Conservation (phyloP, 768 basidiomycete species). For the Lentinula sp. region DNA sequence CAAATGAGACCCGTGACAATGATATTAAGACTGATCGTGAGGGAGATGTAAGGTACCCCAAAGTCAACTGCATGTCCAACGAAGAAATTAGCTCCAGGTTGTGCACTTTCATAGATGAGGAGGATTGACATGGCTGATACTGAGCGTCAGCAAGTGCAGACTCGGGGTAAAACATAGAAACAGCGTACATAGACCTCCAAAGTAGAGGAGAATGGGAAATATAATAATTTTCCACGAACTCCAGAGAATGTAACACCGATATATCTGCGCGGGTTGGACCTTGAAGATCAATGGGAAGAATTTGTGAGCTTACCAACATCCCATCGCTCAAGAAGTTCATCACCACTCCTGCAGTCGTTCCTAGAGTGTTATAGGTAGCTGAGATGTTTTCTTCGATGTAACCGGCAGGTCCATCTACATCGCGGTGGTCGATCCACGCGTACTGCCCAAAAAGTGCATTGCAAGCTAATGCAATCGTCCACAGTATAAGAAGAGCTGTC, state of each 20-base stretch:
- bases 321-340: conserved; percentile 29
- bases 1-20: conserved; percentile 34
- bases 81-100: conserved; percentile 35
- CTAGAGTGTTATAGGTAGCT: conserved; percentile 24
- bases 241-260: conserved; percentile 32
- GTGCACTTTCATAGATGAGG: conserved; percentile 29
- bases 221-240: conserved; percentile 9
- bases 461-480: conserved; percentile 21
- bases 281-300: neutral
- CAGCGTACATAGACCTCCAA: conserved; percentile 16
- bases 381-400: conserved; percentile 18
- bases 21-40: conserved; percentile 36
- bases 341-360: conserved; percentile 16
- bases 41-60: conserved; percentile 32
- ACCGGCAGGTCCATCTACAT: conserved; percentile 22
- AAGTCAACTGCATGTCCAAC: conserved; percentile 29
- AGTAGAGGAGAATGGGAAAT: conserved; percentile 16
- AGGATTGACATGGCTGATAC: conserved; percentile 32
- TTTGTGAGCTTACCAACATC: conserved; percentile 24
- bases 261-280: conserved; percentile 19
- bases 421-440: conserved; percentile 27
- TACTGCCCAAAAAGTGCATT: conserved; percentile 23
- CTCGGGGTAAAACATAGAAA: neutral
- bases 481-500: conserved; percentile 18
- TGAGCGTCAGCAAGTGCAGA: neutral